phyloP scores from a whole-genome alignment of 1,284 basidiomycete species.

The Fomitopsis schrenkii region DNA sequence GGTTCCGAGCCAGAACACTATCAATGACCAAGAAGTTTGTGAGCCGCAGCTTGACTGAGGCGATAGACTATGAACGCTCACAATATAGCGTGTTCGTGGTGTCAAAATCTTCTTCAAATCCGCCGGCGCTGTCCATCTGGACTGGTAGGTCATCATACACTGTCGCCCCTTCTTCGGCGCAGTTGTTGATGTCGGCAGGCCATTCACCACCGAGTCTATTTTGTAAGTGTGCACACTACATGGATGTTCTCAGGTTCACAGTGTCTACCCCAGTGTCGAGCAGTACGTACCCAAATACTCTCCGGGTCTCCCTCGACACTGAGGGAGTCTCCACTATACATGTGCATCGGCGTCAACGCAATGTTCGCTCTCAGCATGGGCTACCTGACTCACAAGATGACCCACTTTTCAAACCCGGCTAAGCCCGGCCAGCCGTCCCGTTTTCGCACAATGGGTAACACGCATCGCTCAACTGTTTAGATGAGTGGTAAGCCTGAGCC shows the following conservation, averaged over 20 bases:
- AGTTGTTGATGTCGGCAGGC: not conserved
- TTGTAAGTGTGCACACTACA: not conserved
- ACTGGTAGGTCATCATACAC: not conserved
- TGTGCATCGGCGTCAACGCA: not conserved
- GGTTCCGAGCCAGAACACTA: not conserved
- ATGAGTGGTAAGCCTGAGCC: not conserved
- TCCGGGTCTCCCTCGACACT: not conserved
- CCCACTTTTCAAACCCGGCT: not conserved
- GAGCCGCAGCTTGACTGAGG: not conserved
- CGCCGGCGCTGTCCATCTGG: not conserved
- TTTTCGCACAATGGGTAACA: not conserved
- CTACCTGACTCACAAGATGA: not conserved
- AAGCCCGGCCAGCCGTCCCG: not conserved
- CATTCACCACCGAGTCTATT: not conserved
- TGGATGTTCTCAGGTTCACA: not conserved
- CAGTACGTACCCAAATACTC: not conserved
- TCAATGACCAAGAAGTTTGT: not conserved
- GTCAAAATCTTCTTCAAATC: not conserved
- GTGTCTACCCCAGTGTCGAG: not conserved
- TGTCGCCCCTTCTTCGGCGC: not conserved
- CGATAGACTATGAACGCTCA: not conserved
- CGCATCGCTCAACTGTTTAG: not conserved
- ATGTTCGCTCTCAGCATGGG: not conserved
- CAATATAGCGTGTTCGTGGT: not conserved
- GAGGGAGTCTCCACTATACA: not conserved